These are phyloP conservation scores for Combretum micranthum DNA, from an alignment of 345 rosid genomes.

Conservation along the genomic window DNA sequence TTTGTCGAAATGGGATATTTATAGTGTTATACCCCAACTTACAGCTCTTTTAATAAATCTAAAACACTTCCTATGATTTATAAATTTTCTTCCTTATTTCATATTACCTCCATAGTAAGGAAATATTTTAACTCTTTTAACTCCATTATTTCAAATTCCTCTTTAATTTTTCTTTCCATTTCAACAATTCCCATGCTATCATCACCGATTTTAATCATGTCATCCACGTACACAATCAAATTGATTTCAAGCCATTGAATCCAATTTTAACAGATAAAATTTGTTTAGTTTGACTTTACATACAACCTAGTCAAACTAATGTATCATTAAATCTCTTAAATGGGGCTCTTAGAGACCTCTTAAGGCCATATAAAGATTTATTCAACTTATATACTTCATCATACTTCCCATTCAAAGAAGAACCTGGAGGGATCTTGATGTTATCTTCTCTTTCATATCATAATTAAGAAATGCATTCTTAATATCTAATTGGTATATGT, in stretches of 20 bases:
- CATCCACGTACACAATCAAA: background rate
- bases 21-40: too few relatives aligned
- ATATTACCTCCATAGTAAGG: too few relatives aligned
- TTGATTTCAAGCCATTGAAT: background rate
- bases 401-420: background rate
- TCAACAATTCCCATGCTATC: background rate
- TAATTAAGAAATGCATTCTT: background rate
- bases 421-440: background rate
- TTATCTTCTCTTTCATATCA: too few relatives aligned
- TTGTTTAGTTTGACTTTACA: background rate
- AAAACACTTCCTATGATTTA: too few relatives aligned
- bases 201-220: background rate
- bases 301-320: background rate
- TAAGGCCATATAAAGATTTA: background rate
- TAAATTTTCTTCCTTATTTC: too few relatives aligned
- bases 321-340: background rate
- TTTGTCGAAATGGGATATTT: too few relatives aligned
- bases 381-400: background rate
- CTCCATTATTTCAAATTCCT: background rate
- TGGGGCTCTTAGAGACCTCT: background rate
- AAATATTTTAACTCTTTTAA: background rate
- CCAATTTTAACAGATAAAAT: background rate
- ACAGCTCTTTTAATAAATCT: too few relatives aligned
- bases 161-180: background rate
- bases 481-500: background rate